These are phyloP conservation scores for Leavenworthia alabamica DNA, from an alignment of 345 rosid species.

Conservation along the genomic window DNA sequence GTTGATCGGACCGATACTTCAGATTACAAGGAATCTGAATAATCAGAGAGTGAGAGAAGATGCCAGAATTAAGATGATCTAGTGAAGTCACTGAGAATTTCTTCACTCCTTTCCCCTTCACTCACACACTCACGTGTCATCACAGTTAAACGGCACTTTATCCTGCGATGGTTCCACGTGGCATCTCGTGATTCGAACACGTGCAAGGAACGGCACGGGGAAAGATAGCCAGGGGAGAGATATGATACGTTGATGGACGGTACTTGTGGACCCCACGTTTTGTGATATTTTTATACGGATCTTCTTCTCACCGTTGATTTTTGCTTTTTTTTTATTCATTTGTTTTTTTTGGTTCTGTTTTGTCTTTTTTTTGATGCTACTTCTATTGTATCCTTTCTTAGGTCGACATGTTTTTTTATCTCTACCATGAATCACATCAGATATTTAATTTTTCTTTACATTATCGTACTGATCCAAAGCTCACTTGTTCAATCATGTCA, in stretches of 20 bases:
- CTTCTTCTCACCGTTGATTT: conserved; percentile 14
- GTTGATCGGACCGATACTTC: background rate
- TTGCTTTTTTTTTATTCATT: background rate
- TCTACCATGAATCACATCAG: conserved; percentile 1
- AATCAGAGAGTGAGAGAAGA: background rate
- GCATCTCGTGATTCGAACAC: conserved; percentile 23
- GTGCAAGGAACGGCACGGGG: conserved; percentile 19
- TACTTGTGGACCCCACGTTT: conserved; percentile 13
- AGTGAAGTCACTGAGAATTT: background rate
- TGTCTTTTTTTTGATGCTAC: conserved; percentile 21
- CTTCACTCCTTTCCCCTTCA: background rate
- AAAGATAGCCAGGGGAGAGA: background rate
- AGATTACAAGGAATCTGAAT: background rate
- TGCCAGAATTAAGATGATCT: background rate
- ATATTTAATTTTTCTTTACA: conserved; percentile 6
- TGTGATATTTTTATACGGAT: background rate
- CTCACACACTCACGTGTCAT: conserved; percentile 17
- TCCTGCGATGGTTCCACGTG: conserved; percentile 30
- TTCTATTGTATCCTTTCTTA: background rate
- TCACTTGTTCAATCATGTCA: conserved; percentile 17
- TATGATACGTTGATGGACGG: background rate
- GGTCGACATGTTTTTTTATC: conserved; percentile 8
- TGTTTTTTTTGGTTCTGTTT: background rate
- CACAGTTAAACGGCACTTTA: conserved; percentile 32
- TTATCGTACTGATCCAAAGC: background rate